Evolutionary conservation across 352 stramenopile genomes (phyloP).

Genomic region (Globisporangium parvum): DNA sequence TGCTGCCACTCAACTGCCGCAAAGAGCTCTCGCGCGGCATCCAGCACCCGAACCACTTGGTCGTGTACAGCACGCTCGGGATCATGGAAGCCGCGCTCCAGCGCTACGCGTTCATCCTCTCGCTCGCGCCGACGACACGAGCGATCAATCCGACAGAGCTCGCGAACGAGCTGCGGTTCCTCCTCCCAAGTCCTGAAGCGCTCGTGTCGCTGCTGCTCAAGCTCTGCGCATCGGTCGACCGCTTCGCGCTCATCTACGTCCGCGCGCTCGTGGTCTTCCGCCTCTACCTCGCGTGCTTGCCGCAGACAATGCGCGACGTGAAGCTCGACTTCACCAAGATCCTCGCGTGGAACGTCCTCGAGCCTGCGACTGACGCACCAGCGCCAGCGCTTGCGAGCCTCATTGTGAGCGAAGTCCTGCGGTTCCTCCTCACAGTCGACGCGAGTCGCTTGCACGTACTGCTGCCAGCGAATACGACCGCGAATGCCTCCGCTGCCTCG

Average conservation of each 20-base stretch:
- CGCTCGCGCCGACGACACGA: constrained; percentile 14
- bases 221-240: constrained; percentile 39
- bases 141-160: constrained; percentile 25
- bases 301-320: constrained; percentile 66
- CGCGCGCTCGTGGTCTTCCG: constrained; percentile 69
- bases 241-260: constrained; percentile 56
- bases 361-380: constrained; percentile 8
- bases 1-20: constrained; percentile 59
- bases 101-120: constrained; percentile 40
- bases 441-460: constrained; percentile 52
- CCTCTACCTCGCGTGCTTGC: constrained; percentile 69
- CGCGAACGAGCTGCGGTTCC: constrained; percentile 56
- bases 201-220: constrained; percentile 78
- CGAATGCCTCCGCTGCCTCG: constrained; percentile 15
- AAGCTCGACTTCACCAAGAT: constrained; percentile 86
- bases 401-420: constrained; percentile 67
- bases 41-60: constrained; percentile 65
- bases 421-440: constrained; percentile 59
- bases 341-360: constrained; percentile 49
- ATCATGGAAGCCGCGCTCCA: constrained; percentile 55
- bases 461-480: constrained; percentile 11
- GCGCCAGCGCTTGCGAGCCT: constrained; percentile 37
- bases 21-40: constrained; percentile 81
- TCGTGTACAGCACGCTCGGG: constrained; percentile 70
- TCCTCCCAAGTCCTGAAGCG: constrained; percentile 70